Evolutionary conservation across 1,139 yeast genomes (phyloP), one percentile per base, ranked within the genome.

Genomic region (Hemisphaericaspora xylofermentans): DNA sequence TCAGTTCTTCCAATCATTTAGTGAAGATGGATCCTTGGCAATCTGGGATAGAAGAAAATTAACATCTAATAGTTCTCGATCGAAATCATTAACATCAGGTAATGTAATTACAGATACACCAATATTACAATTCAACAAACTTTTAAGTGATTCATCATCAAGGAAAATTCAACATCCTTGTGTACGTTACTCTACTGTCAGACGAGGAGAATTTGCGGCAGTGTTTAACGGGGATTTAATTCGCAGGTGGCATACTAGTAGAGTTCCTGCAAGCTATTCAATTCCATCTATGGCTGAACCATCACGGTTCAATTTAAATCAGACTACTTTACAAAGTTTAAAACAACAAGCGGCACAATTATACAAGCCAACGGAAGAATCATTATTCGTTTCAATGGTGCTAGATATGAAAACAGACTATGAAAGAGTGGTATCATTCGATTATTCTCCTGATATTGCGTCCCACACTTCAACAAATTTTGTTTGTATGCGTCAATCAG

Each of bases 401-500:
- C 71, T 80, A 41, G 96, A 89, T 57, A 79, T 82, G 6, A 79
- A 78, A 45, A 84, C 95, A 0, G 87, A 83, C 42, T 82, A 76
- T 55, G 95, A 88, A 51, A 75, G 91, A 50, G 95, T 89, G 2
- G 80, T 85, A 0, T 84, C 95, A 0, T 88, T 84, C 62, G 96
- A 89, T 58, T 89, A 88, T 57, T 80, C 84, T 4, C 83, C 88
- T 1, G 83, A 82, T 50, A 47, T 61, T 3, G 46, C 57, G 2
- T 61, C 75, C 0, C 62, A 63, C 33, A 72, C 78, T 0, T 70
- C 78, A n/a, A 75, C 78, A 30, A 66, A 68, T 47, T 74, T 87
- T 48, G 82, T 89, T 28, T 89, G 96, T 60, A 85, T 89, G 85
- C 70, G 96, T 48, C 95, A 88, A 55, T 84, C 95, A 1, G 96